Percentiles rank a stretch among this genome's conserved stretches.
phyloP scores from a whole-genome alignment of 2,329 filamentous ascomycete species.

The Pseudogymnoascus verrucosus region DNA sequence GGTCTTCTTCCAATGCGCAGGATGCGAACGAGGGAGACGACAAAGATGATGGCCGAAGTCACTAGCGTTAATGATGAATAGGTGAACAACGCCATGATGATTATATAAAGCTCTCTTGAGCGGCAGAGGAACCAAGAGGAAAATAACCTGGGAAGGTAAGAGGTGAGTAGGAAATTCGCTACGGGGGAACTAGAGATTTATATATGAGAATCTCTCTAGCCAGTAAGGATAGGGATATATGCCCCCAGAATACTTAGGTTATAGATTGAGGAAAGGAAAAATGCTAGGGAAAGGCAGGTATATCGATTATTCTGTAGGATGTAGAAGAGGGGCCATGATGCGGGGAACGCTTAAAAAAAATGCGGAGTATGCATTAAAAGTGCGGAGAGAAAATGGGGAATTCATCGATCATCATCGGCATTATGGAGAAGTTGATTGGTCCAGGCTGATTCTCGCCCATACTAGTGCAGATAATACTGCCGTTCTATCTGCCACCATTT shows the following conservation, averaged over 20 bases:
- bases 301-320: background rate
- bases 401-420: background rate
- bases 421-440: background rate
- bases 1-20: constrained; percentile 12
- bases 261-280: background rate
- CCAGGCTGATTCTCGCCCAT: background rate
- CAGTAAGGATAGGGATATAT: background rate
- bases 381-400: background rate
- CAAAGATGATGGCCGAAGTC: background rate
- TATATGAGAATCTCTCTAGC: background rate
- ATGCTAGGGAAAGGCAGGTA: background rate
- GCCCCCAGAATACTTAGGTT: background rate
- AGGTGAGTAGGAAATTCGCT: background rate
- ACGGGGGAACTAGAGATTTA: background rate
- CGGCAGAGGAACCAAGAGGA: constrained; percentile 17
- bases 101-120: background rate
- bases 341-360: background rate
- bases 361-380: background rate
- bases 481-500: background rate
- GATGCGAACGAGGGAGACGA: constrained; percentile 66
- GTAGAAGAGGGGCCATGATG: background rate
- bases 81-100: background rate
- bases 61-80: background rate
- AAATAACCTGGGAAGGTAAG: background rate
- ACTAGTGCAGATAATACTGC: background rate